Conservation (phyloP, 495 filamentous ascomycete genomes). For the Penicillium goetzii region DNA sequence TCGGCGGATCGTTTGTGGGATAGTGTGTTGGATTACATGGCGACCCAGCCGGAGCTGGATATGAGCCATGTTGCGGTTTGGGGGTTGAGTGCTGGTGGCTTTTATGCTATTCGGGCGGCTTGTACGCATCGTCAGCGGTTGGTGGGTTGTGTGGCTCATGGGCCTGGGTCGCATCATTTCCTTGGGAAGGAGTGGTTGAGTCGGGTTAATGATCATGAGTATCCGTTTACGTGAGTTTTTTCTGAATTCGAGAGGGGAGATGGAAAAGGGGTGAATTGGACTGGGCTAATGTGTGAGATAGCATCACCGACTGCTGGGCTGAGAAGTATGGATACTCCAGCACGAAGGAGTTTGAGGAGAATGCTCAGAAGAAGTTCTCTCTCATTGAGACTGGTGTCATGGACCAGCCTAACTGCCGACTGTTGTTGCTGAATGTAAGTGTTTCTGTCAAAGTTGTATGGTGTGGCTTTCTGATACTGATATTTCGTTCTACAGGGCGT, state of each 20-base stretch:
- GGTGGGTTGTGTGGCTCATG: constrained; percentile 67
- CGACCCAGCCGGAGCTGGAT: constrained; percentile 59
- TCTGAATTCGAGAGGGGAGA: background rate
- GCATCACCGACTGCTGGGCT: constrained; percentile 65
- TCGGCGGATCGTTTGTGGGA: constrained; percentile 56
- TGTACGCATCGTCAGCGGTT: constrained; percentile 67
- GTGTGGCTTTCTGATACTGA: constrained; percentile 1
- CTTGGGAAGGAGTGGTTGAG: constrained; percentile 67
- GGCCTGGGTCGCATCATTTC: constrained; percentile 73
- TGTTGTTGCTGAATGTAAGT: constrained; percentile 71
- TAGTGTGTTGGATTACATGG: constrained; percentile 70
- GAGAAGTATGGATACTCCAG: constrained; percentile 71
- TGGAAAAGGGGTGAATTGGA: background rate
- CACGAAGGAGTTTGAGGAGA: constrained; percentile 61
- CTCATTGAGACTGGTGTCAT: constrained; percentile 71
- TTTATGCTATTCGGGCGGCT: constrained; percentile 74
- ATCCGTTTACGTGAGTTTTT: constrained; percentile 68
- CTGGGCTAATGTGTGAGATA: constrained; percentile 27
- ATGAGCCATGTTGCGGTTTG: constrained; percentile 65
- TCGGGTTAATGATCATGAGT: constrained; percentile 72
- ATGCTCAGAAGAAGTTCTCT: constrained; percentile 71
- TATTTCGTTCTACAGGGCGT: constrained; percentile 52
- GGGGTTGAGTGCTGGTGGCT: constrained; percentile 76
- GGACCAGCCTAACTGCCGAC: constrained; percentile 60
- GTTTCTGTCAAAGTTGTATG: constrained; percentile 5